Conservation (phyloP, 1,284 basidiomycete species). For the Schizopora paradoxa region DNA sequence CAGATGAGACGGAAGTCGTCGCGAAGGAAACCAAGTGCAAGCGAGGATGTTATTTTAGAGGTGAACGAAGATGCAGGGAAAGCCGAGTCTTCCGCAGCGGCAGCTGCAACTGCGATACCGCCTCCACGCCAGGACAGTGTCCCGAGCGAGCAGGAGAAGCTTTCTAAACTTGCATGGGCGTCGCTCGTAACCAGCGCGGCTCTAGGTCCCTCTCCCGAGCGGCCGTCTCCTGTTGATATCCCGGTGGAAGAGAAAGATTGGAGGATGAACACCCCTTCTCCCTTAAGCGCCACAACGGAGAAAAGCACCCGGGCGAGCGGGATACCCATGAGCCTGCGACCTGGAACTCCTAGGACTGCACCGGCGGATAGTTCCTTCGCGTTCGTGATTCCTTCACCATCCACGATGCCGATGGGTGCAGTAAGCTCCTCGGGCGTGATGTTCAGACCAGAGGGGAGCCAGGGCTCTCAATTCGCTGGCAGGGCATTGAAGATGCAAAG, state of each 20-base stretch:
- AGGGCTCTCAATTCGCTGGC: too few species aligned
- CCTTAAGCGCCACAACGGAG: too few species aligned
- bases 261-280: neutral
- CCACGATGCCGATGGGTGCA: neutral
- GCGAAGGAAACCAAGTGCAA: neutral
- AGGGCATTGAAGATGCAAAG: too few species aligned
- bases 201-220: constrained; percentile 1
- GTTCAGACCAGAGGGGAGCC: neutral
- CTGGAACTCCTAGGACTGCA: constrained; percentile 11
- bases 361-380: constrained; percentile 6
- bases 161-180: constrained; percentile 14
- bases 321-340: constrained; percentile 10
- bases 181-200: constrained; percentile 15
- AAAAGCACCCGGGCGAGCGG: constrained; percentile 3
- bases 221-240: constrained; percentile 7
- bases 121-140: too few species aligned
- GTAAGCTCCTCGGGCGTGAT: neutral
- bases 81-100: too few species aligned
- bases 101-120: constrained; percentile 10
- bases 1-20: too few species aligned
- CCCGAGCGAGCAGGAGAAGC: constrained; percentile 6
- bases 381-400: too few species aligned
- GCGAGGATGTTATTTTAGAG: neutral
- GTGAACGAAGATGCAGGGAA: neutral
- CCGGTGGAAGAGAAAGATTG: constrained; percentile 4